Conservation (phyloP, 208 protist species). For the Acanthamoeba healyi region DNA sequence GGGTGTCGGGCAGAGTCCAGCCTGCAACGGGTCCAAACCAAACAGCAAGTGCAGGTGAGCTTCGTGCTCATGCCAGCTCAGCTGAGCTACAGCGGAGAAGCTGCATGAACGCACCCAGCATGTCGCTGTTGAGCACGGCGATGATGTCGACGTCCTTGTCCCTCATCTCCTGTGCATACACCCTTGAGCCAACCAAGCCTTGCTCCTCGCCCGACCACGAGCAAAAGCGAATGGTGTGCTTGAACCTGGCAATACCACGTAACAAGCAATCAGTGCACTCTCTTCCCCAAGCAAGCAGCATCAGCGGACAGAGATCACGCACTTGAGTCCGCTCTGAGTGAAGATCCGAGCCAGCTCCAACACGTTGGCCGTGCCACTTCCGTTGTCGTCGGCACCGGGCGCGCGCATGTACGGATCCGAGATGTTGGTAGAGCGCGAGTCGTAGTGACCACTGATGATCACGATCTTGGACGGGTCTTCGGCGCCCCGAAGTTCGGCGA, state of each 20-base stretch:
- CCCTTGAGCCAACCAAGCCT: conserved; percentile 15
- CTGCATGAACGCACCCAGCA: background rate
- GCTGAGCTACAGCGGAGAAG: background rate
- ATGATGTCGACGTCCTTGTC: conserved; percentile 51
- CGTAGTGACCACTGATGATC: conserved; percentile 62
- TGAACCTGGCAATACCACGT: conserved; percentile 4
- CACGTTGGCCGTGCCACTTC: conserved; percentile 74
- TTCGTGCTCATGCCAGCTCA: background rate
- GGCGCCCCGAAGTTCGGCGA: conserved; percentile 23
- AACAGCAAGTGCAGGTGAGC: no score
- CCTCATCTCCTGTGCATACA: conserved; percentile 36
- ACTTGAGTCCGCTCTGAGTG: conserved; percentile 58
- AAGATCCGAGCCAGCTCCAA: conserved; percentile 70
- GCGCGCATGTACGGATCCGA: conserved; percentile 67
- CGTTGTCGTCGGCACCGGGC: conserved; percentile 79
- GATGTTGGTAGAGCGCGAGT: conserved; percentile 62
- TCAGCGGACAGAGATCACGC: background rate
- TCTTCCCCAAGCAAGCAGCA: no score
- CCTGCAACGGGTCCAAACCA: background rate
- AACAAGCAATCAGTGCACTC: background rate
- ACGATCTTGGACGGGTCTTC: conserved; percentile 48
- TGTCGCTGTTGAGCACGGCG: conserved; percentile 70
- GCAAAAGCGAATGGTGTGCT: conserved; percentile 69
- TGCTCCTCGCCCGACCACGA: conserved; percentile 74
- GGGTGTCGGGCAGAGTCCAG: background rate